Base-by-base conservation (phyloP, 805 yeast species). In the Teunomyces gatunensis region DNA sequence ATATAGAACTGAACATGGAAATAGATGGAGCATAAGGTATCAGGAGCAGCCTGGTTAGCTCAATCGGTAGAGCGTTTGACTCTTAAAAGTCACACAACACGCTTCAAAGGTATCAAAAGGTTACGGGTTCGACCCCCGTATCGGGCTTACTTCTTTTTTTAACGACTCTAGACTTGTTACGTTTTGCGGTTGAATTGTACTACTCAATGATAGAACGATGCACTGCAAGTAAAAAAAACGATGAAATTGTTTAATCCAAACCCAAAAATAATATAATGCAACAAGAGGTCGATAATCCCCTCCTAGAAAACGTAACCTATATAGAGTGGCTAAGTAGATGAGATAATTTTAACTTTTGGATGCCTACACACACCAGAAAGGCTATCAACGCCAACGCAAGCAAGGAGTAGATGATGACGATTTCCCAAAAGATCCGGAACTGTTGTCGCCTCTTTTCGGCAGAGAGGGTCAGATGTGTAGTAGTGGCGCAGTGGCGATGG, bases 291-390 rank as follows among this genome's bases (percentile, higher is more conserved):
- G 13, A n/a, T 28, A 13, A n/a, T 18, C 42, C 10, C 18, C 25
- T 27, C 9, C 43, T 17, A 29, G 13, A 15, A 13, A 32, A 32
- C 34, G 34, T 13, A 32, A 32, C 34, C 23, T 35, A 35, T 35
- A 20, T 18, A 27, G 23, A n/a, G 6, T 33, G 49, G 42, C 30
- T 39, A 10, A 50, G 47, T 17, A 47, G 53, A 39, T 52, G 47
- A 13, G 53, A 30, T 61, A 60, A 58, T 44, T 58, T 59, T 39
- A 57, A 39, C 48, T 51, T 53, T 32, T 59, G 64, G 18, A 59
- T 41, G n/a, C 51, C 47, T 10, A 55, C 45, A 39, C 55, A 58
- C 11, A 56, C 41, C 25, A 51, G 36, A 5, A 56, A 46, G 9
- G 58, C 54, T 4, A 54, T n/a, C 7, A 53, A 32, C 7, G 60